Evolutionary conservation across 352 stramenopile genomes (phyloP).

Genomic region (Phytophthora cactorum): DNA sequence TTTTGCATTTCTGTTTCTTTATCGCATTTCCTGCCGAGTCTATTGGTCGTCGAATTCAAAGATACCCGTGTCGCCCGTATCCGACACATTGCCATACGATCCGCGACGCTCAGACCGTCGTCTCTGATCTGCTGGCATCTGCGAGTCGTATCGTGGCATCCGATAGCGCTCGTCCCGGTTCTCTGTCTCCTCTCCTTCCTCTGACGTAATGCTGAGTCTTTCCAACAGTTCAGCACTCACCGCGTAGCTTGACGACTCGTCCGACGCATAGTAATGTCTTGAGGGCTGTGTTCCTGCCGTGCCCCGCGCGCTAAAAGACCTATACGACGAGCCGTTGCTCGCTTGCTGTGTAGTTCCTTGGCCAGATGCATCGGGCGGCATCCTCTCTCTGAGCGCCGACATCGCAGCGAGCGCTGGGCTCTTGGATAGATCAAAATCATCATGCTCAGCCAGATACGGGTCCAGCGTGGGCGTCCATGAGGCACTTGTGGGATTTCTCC

Average conservation of each 20-base stretch:
- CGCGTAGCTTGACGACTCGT: constrained; percentile 38
- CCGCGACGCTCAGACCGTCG: constrained; percentile 48
- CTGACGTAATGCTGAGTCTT: constrained; percentile 43
- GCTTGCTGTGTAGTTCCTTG: constrained; percentile 22
- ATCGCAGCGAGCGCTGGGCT: constrained; percentile 70
- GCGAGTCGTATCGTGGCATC: constrained; percentile 25
- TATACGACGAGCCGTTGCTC: constrained; percentile 29
- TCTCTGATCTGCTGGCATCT: constrained; percentile 30
- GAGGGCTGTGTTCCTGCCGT: constrained; percentile 25
- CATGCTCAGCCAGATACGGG: constrained; percentile 30
- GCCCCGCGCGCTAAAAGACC: constrained; percentile 28
- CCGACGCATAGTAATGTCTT: constrained; percentile 39
- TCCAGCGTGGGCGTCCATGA: constrained; percentile 51
- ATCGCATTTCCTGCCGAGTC: constrained; percentile 38
- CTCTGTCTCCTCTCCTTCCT: constrained; percentile 33
- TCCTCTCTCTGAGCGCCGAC: constrained; percentile 58
- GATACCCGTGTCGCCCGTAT: constrained; percentile 60
- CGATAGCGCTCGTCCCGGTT: constrained; percentile 36
- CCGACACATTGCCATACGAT: constrained; percentile 60
- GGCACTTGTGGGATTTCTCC: constrained; percentile 39
- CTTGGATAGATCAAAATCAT: constrained; percentile 80
- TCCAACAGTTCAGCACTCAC: constrained; percentile 46
- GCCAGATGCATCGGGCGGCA: constrained; percentile 18
- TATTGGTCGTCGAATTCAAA: constrained; percentile 84
- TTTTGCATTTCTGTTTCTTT: constrained; percentile 22